Evolutionary conservation across 2,329 filamentous ascomycete species (phyloP).

Genomic region (Trichophyton benhamiae): DNA sequence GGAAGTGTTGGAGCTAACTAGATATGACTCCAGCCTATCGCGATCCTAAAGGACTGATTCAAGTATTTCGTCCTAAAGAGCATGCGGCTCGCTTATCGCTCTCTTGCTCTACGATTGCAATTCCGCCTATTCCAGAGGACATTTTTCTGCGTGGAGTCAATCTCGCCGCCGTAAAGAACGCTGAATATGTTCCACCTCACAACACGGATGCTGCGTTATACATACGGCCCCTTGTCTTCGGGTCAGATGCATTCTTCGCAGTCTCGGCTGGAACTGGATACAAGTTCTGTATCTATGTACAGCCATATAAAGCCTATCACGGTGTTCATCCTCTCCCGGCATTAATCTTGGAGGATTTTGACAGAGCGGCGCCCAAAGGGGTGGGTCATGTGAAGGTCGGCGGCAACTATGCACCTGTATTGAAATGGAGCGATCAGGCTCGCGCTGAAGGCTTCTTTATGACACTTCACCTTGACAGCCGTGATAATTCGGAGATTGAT

Average conservation of each 20-base stretch:
- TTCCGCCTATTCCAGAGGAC: slow-evolving; percentile 21
- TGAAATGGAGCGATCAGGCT: slow-evolving; percentile 23
- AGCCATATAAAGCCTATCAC: slow-evolving; percentile 19
- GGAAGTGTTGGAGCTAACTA: neutral
- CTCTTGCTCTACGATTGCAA: slow-evolving; percentile 20
- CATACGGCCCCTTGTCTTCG: slow-evolving; percentile 26
- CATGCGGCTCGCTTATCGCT: slow-evolving; percentile 22
- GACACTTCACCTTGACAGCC: slow-evolving; percentile 25
- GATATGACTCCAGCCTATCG: slow-evolving; percentile 16
- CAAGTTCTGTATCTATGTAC: slow-evolving; percentile 24
- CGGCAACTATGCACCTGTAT: slow-evolving; percentile 28
- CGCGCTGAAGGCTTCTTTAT: slow-evolving; percentile 21
- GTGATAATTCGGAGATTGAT: slow-evolving; percentile 23
- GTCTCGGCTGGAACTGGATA: slow-evolving; percentile 18
- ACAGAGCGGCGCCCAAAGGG: slow-evolving; percentile 25
- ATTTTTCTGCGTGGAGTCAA: slow-evolving; percentile 20
- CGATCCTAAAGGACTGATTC: slow-evolving; percentile 17
- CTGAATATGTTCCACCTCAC: slow-evolving; percentile 20
- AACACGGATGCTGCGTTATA: slow-evolving; percentile 22
- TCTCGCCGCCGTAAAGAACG: slow-evolving; percentile 19
- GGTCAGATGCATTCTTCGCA: slow-evolving; percentile 18
- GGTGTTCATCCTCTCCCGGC: slow-evolving; percentile 19
- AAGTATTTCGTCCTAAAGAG: slow-evolving; percentile 22
- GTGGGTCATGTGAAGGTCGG: slow-evolving; percentile 26
- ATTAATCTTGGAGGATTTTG: slow-evolving; percentile 25